Percentiles rank a stretch among this genome's conserved stretches.
Evolutionary conservation across 169 alveolate species (phyloP).

Genomic region (Plasmodium vinckei): DNA sequence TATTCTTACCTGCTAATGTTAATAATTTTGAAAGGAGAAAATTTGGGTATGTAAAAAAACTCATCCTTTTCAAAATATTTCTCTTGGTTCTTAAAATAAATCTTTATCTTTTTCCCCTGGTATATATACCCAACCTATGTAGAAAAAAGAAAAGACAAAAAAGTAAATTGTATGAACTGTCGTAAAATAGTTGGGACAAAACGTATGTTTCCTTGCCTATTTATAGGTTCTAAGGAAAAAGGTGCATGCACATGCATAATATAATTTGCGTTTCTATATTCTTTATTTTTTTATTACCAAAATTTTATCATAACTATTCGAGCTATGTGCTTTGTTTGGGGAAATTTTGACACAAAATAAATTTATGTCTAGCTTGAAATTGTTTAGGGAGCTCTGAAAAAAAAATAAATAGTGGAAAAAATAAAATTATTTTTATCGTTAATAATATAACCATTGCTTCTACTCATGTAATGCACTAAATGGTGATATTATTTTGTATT

Average conservation of each 20-base stretch:
- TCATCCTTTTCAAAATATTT: conserved; percentile 37
- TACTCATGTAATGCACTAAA: neutral
- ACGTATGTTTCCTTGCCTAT: neutral
- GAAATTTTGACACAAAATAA: conserved; percentile 17
- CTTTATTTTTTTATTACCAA: conserved; percentile 24
- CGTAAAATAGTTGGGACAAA: neutral
- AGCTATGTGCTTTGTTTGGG: conserved; percentile 2
- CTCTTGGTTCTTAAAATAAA: conserved; percentile 20
- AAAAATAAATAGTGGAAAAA: too few species aligned
- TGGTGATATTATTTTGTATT: neutral
- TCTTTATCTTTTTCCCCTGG: conserved; percentile 38
- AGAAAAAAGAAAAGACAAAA: conserved; percentile 3
- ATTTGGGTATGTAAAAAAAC: conserved; percentile 39
- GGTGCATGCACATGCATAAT: too few species aligned
- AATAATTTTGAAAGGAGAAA: conserved; percentile 9
- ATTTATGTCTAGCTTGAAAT: conserved; percentile 13
- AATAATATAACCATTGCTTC: neutral
- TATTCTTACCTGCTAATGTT: conserved; percentile 32
- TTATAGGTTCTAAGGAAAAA: neutral
- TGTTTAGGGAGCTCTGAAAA: conserved; percentile 19
- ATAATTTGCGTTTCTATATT: neutral
- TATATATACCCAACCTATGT: conserved; percentile 35
- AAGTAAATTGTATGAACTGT: neutral
- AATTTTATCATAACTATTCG: conserved; percentile 8
- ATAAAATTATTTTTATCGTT: neutral